phyloP scores from a whole-genome alignment of 768 basidiomycete species.

The Hemileccinum impolitum region DNA sequence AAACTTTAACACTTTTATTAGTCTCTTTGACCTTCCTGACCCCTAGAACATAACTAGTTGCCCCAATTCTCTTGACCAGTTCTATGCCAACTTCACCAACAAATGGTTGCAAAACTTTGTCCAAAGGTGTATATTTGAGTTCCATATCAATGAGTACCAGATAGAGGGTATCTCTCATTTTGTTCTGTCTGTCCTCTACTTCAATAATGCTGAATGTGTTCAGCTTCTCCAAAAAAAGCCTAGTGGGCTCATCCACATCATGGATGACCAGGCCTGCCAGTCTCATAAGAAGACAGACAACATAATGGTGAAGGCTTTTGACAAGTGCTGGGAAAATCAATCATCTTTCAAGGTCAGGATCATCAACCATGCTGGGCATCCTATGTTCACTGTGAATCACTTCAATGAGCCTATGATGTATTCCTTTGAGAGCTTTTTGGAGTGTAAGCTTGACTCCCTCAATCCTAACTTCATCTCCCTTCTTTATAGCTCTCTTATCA shows the following conservation, averaged over 20 bases:
- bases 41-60: slow-evolving; percentile 86
- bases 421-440: no score
- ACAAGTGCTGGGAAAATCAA: slow-evolving; percentile 93
- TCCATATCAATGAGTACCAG: slow-evolving; percentile 77
- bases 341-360: slow-evolving; percentile 83
- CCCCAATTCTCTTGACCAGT: slow-evolving; percentile 92
- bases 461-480: slow-evolving; percentile 92
- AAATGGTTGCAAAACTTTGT: slow-evolving; percentile 86
- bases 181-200: slow-evolving; percentile 72
- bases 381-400: slow-evolving; percentile 89
- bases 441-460: slow-evolving; percentile 81
- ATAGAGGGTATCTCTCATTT: slow-evolving; percentile 73
- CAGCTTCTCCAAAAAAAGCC: slow-evolving; percentile 77
- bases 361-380: slow-evolving; percentile 71
- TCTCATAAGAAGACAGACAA: slow-evolving; percentile 88
- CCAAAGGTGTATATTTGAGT: slow-evolving; percentile 76
- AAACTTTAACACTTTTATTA: slow-evolving; percentile 84
- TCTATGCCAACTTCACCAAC: slow-evolving; percentile 94
- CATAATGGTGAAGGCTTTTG: no score
- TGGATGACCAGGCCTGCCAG: slow-evolving; percentile 90
- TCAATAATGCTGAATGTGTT: slow-evolving; percentile 89
- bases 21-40: slow-evolving; percentile 91
- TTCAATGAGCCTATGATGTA: no score
- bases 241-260: slow-evolving; percentile 97
- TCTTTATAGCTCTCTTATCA: slow-evolving; percentile 57